Conservation (phyloP, 345 rosid genomes). For the Psidium guajava region DNA sequence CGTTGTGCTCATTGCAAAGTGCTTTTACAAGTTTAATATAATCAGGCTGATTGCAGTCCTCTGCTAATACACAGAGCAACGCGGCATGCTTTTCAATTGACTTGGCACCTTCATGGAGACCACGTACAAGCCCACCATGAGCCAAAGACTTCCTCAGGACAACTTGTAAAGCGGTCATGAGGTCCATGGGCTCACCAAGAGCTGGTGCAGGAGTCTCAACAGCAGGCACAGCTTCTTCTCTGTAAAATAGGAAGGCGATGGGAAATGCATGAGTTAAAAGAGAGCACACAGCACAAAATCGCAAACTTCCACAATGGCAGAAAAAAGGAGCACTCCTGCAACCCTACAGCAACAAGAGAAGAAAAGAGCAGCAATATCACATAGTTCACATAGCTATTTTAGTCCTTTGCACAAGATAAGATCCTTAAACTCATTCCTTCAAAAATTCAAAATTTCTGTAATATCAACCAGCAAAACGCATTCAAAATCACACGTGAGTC, state of each 20-base stretch:
- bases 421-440: neutral
- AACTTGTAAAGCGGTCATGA: constrained; percentile 60
- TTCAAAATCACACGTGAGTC: neutral
- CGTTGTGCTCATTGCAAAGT: constrained; percentile 66
- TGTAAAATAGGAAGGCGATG: constrained; percentile 5
- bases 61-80: constrained; percentile 70
- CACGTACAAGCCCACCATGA: constrained; percentile 65
- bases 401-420: neutral
- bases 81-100: constrained; percentile 70
- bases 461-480: neutral
- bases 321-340: neutral
- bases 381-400: neutral
- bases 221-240: constrained; percentile 56
- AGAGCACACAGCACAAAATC: neutral
- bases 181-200: constrained; percentile 64
- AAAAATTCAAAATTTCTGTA: neutral
- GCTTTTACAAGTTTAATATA: constrained; percentile 73
- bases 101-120: constrained; percentile 74
- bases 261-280: neutral
- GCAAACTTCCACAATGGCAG: neutral
- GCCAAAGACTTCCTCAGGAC: constrained; percentile 73
- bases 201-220: constrained; percentile 33
- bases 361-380: neutral
- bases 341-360: neutral
- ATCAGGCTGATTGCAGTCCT: constrained; percentile 83